Evolutionary conservation across 805 yeast species (phyloP).

Genomic region (Yarrowia hollandica): DNA sequence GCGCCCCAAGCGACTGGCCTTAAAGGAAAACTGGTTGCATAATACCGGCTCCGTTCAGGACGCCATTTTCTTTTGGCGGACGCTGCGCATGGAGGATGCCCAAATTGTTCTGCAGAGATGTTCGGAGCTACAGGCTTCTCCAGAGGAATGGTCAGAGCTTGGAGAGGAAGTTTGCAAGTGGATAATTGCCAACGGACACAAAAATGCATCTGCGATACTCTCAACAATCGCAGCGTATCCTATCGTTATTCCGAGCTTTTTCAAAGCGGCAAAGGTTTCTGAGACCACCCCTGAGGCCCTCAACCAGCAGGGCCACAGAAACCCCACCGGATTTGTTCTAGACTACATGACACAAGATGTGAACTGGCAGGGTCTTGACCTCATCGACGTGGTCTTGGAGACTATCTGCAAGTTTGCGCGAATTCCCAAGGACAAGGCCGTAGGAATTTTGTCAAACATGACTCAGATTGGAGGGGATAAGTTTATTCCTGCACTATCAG

Average conservation of each 20-base stretch:
- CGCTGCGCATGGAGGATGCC: background rate
- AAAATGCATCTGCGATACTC: background rate
- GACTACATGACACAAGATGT: constrained; percentile 3
- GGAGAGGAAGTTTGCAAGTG: constrained; percentile 19
- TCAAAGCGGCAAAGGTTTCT: background rate
- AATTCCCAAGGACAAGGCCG: background rate
- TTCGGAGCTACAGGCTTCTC: background rate
- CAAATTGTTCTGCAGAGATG: background rate
- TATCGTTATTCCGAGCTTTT: background rate
- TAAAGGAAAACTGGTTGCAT: background rate
- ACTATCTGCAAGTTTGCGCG: background rate
- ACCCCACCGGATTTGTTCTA: constrained; percentile 1
- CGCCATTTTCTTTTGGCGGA: constrained; percentile 1
- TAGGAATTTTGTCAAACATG: background rate
- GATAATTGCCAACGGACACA: background rate
- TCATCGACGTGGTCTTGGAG: constrained; percentile 5
- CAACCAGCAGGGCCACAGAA: background rate
- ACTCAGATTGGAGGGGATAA: constrained; percentile 28
- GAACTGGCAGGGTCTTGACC: constrained; percentile 19
- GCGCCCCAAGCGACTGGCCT: background rate
- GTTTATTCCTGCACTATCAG: constrained; percentile 24
- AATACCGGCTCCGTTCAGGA: background rate
- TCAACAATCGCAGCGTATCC: background rate
- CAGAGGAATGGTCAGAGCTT: background rate
- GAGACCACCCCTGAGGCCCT: background rate